Percentiles rank a stretch among this genome's conserved stretches.
Conservation (phyloP, 352 stramenopile genomes). For the Globisporangium cederbergense region DNA sequence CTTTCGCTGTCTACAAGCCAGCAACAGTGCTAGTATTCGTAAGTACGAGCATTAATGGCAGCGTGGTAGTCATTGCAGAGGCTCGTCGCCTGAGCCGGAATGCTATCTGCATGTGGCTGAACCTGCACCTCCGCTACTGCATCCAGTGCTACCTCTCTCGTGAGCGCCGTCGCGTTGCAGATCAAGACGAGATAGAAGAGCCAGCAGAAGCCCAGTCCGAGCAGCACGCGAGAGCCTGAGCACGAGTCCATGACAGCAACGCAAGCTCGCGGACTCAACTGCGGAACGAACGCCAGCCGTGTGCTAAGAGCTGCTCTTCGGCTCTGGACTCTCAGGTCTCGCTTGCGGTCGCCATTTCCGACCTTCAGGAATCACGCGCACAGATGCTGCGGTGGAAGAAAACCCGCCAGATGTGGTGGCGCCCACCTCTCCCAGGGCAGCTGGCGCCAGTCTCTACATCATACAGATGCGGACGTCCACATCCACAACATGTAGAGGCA, state of each 20-base stretch:
- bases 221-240: background rate
- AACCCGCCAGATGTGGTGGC: no score
- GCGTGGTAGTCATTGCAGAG: background rate
- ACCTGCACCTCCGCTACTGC: background rate
- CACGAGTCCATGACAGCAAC: background rate
- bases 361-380: background rate
- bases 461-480: no score
- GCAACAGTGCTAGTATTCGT: background rate
- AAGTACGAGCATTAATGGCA: no score
- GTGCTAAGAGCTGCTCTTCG: background rate
- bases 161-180: background rate
- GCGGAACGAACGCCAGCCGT: background rate
- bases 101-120: background rate
- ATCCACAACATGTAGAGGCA: no score
- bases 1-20: background rate
- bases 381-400: no score
- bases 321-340: background rate
- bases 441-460: no score
- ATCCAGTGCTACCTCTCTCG: constrained; percentile 5
- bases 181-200: background rate
- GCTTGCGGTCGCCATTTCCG: background rate
- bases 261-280: background rate
- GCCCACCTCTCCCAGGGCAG: no score
- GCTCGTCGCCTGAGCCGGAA: background rate
- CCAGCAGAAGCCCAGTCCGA: background rate